A percentile compares a stretch with the other conserved stretches of the same genome.
Evolutionary conservation across 495 filamentous ascomycete species (phyloP).

Genomic region (Chaetomium tenue): DNA sequence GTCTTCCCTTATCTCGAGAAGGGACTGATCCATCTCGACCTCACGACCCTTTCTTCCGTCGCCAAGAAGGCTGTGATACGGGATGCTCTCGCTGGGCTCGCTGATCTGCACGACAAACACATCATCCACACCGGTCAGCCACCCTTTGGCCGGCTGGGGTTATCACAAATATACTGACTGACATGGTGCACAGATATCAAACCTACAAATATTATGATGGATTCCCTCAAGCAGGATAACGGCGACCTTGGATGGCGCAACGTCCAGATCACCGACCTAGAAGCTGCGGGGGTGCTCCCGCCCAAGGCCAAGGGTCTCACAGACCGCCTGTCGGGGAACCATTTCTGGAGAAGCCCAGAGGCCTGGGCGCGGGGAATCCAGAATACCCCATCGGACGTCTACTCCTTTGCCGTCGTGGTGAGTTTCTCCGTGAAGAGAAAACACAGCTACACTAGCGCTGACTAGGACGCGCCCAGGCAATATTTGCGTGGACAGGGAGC

Average conservation of each 20-base stretch:
- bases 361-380: conserved; percentile 16
- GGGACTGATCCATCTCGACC: conserved; percentile 13
- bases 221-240: conserved; percentile 7
- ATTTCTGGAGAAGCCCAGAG: conserved; percentile 19
- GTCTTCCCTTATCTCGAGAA: conserved; percentile 16
- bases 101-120: conserved; percentile 15
- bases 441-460: too few relatives aligned
- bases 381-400: conserved; percentile 18
- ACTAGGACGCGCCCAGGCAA: conserved; percentile 12
- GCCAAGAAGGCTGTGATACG: conserved; percentile 15
- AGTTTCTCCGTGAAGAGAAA: conserved; percentile 13
- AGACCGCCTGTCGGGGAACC: conserved; percentile 16
- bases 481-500: conserved; percentile 17
- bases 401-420: conserved; percentile 20
- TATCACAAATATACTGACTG: neutral
- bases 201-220: conserved; percentile 18
- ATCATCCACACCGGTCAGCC: conserved; percentile 16
- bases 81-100: conserved; percentile 10
- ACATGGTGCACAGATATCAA: conserved; percentile 16
- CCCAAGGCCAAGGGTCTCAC: conserved; percentile 15
- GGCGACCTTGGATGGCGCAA: conserved; percentile 11
- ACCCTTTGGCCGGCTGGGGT: neutral
- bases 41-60: conserved; percentile 10
- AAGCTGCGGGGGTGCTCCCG: conserved; percentile 13
- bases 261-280: conserved; percentile 17